Conservation (phyloP, 805 yeast genomes). For the Monosporozyma yasuniensis region DNA sequence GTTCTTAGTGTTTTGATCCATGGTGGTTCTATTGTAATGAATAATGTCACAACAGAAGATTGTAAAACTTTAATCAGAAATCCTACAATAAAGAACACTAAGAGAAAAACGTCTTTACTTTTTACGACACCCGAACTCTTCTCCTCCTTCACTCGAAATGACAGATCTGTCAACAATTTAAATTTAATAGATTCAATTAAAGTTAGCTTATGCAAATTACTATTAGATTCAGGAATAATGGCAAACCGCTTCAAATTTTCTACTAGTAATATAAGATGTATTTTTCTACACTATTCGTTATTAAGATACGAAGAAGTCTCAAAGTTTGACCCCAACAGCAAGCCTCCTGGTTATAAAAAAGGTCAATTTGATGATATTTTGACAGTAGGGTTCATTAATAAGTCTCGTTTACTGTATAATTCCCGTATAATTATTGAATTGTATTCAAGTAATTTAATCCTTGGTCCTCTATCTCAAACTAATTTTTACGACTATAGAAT, state of each 20-base stretch:
- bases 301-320: slow-evolving; percentile 10
- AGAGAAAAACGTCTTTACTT: slow-evolving; percentile 2
- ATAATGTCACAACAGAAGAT: background rate
- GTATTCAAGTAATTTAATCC: slow-evolving; percentile 29
- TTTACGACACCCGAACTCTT: background rate
- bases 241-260: slow-evolving; percentile 9
- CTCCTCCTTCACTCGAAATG: background rate
- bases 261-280: slow-evolving; percentile 31
- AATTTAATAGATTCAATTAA: slow-evolving; percentile 18
- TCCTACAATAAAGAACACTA: background rate
- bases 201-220: slow-evolving; percentile 34
- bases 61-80: no score
- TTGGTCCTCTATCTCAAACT: slow-evolving; percentile 53
- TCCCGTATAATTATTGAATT: slow-evolving; percentile 46
- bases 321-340: slow-evolving; percentile 10
- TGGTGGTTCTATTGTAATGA: slow-evolving; percentile 25
- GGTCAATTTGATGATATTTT: slow-evolving; percentile 12
- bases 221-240: slow-evolving; percentile 44
- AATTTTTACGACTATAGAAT: slow-evolving; percentile 57
- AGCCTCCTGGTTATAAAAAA: slow-evolving; percentile 8
- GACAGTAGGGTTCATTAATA: slow-evolving; percentile 30
- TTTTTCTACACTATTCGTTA: slow-evolving; percentile 33
- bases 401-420: slow-evolving; percentile 38
- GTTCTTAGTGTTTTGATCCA: slow-evolving; percentile 27
- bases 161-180: background rate